Percentiles rank a stretch among this genome's conserved stretches.
These are phyloP conservation scores for Teratosphaeria gauchensis DNA, from an alignment of 2,329 filamentous ascomycete genomes.

Conservation along the genomic window DNA sequence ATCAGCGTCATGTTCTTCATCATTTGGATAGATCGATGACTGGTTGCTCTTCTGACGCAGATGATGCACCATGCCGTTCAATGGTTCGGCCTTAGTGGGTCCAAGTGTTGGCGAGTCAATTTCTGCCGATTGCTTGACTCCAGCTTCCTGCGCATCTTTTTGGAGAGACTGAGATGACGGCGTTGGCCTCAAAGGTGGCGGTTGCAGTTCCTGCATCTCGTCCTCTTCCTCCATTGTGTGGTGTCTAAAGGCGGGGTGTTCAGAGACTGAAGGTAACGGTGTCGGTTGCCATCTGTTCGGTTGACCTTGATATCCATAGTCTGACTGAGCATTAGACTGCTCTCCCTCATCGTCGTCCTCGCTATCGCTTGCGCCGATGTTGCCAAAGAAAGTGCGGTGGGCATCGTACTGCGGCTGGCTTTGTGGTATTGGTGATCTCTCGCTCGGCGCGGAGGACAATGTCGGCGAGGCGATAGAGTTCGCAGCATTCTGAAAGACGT, in stretches of 20 bases:
- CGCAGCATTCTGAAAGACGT: constrained; percentile 38
- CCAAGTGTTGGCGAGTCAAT: constrained; percentile 73
- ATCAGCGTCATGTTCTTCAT: constrained; percentile 37
- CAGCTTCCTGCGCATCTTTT: constrained; percentile 11
- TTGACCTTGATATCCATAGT: constrained; percentile 16
- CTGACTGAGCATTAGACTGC: constrained; percentile 7
- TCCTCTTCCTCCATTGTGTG: constrained; percentile 11
- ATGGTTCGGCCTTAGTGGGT: constrained; percentile 47
- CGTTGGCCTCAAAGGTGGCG: constrained; percentile 6
- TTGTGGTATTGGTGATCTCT: constrained; percentile 8
- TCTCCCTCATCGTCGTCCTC: constrained; percentile 29
- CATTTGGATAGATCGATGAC: constrained; percentile 61
- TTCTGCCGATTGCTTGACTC: background rate
- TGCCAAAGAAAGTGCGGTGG: constrained; percentile 30
- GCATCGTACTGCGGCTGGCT: constrained; percentile 12
- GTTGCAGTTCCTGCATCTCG: constrained; percentile 18
- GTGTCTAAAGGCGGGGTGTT: constrained; percentile 25
- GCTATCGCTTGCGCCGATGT: constrained; percentile 30
- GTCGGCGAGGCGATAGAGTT: constrained; percentile 27
- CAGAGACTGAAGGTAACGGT: constrained; percentile 24
- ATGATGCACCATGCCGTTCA: constrained; percentile 58
- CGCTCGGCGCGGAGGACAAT: constrained; percentile 5
- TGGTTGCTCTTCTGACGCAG: constrained; percentile 69
- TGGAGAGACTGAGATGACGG: constrained; percentile 10
- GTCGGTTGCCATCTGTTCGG: constrained; percentile 22